Base-by-base conservation (phyloP, 495 filamentous ascomycete genomes). In the Aspergillus avenaceus region DNA sequence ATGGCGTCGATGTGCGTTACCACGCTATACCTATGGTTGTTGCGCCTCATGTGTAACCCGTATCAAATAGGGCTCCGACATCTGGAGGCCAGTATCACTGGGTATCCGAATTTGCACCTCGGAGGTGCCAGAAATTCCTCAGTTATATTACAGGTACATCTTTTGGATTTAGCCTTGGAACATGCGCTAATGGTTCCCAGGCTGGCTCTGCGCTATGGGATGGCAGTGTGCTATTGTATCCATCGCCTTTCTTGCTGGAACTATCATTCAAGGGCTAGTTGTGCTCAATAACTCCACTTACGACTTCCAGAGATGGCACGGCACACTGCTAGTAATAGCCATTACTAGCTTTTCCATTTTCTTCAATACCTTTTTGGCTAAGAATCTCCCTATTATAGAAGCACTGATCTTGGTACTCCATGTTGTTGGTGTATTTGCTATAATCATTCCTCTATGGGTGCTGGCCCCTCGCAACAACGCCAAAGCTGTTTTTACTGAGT, bases 141-240 rank as follows among this genome's bases (percentile, higher is more conserved):
- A 81, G 80, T 54, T 85, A 83, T 56, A 70, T 82, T 27, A 78
- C 79, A 40, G 80, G 80, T 71, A 65, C 19, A 7, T 4, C 7
- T 24, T 19, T 12, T 19, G 7, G 3, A 7, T 4, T 7, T 3
- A 23, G 27, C 11, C 41, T 7, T 28, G 16, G 1, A 22, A 7
- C 14, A 29, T 41, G 32, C 6, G 9, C 42, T 59, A 19, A 60
- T 21, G 14, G 8, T 4, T 3, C 7, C 1, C 41, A 76, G 77
- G 78, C 12, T 86, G 83, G 83, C 66, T 86, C 19, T 77, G 71
- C 25, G 75, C 77, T 4, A 75, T 77, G 25, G 81, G 78, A 8
- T 85, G 83, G 82, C 78, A 84, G 62, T 76, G 76, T 18, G 68
- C 74, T 2, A 76, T 76, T 13, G 76, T 82, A 2, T 66, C 74